phyloP scores from a whole-genome alignment of 306 rosid genomes.

The Glycyrrhiza uralensis region DNA sequence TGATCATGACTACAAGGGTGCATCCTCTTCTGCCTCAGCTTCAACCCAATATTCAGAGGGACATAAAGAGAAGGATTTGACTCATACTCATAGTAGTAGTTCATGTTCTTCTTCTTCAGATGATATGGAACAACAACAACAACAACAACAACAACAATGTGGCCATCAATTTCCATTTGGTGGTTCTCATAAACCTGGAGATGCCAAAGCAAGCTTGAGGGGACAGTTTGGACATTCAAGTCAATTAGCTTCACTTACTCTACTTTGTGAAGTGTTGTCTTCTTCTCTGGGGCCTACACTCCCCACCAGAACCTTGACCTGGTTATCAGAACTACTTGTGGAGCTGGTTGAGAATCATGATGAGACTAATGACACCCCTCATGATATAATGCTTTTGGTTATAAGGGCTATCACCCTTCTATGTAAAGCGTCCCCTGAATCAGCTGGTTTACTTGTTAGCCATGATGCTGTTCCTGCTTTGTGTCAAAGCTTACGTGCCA shows the following conservation, averaged over 20 bases:
- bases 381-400: slow-evolving; percentile 67
- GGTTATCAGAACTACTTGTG: slow-evolving; percentile 61
- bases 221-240: slow-evolving; percentile 58
- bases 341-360: slow-evolving; percentile 62
- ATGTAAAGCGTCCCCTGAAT: slow-evolving; percentile 69
- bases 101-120: too few species aligned
- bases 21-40: slow-evolving; percentile 77
- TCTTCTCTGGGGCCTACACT: slow-evolving; percentile 83
- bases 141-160: too few species aligned
- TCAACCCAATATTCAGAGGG: slow-evolving; percentile 76
- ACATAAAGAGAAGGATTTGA: slow-evolving; percentile 77
- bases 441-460: slow-evolving; percentile 66
- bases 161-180: slow-evolving; percentile 41
- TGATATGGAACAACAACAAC: slow-evolving; percentile 68
- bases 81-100: too few species aligned
- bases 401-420: slow-evolving; percentile 87
- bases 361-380: too few species aligned
- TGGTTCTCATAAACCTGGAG: too few species aligned
- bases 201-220: slow-evolving; percentile 57
- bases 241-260: slow-evolving; percentile 57
- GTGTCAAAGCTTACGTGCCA: slow-evolving; percentile 65
- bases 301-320: slow-evolving; percentile 58
- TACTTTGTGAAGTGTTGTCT: slow-evolving; percentile 78
- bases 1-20: too few species aligned
- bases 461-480: slow-evolving; percentile 73